These are phyloP conservation scores for Neurospora sp. DNA, from an alignment of 495 filamentous ascomycete species.

Conservation along the genomic window DNA sequence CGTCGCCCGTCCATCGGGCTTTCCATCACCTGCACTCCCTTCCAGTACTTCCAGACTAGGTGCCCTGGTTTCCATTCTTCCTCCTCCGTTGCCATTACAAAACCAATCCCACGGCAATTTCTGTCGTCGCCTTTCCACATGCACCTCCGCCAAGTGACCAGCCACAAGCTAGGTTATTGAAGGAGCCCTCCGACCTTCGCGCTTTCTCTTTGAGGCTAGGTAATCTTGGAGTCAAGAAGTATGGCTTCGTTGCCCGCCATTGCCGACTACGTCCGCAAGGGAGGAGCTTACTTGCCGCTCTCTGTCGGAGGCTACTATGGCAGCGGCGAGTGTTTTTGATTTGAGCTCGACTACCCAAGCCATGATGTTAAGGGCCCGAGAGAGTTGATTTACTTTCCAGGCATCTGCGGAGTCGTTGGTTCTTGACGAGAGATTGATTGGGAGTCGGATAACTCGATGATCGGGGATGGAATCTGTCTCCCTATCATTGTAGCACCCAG, in stretches of 20 bases:
- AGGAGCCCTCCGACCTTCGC: background rate
- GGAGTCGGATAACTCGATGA: background rate
- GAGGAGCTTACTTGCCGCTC: slow-evolving; percentile 78
- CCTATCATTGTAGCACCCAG: background rate
- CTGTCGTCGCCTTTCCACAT: background rate
- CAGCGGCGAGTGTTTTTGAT: slow-evolving; percentile 66
- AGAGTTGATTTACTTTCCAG: slow-evolving; percentile 81
- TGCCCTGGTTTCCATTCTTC: background rate
- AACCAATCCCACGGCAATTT: background rate
- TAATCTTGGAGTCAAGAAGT: background rate
- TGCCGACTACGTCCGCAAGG: slow-evolving; percentile 67
- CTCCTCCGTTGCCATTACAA: background rate
- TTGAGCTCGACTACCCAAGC: slow-evolving; percentile 71
- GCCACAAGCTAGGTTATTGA: background rate
- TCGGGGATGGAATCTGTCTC: background rate
- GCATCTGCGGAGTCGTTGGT: slow-evolving; percentile 51
- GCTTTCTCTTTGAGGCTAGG: background rate
- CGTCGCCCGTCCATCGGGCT: background rate
- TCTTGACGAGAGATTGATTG: background rate
- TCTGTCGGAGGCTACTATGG: slow-evolving; percentile 95
- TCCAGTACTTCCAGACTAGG: background rate
- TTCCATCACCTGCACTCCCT: background rate
- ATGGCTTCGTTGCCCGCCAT: slow-evolving; percentile 38
- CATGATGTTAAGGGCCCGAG: slow-evolving; percentile 79
- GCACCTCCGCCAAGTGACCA: background rate